A percentile compares a stretch with the other conserved stretches of the same genome.
Conservation (phyloP, 768 basidiomycete genomes). For the Myochromella boudieri region DNA sequence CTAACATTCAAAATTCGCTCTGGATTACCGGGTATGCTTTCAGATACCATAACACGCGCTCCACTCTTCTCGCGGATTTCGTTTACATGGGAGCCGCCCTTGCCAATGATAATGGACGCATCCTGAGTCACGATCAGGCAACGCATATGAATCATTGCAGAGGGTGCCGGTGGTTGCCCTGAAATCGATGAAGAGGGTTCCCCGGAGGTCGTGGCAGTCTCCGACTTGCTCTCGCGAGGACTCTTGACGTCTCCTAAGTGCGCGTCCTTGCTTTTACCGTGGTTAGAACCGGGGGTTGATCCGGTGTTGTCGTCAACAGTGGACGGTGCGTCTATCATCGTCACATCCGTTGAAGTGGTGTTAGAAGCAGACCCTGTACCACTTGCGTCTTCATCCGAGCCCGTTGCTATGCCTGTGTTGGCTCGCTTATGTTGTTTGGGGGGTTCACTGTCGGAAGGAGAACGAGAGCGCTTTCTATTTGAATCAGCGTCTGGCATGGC, state of each 20-base stretch:
- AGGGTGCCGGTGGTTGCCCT: conserved; percentile 49
- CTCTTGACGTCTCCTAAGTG: conserved; percentile 32
- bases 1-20: conserved; percentile 97
- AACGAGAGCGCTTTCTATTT: conserved; percentile 85
- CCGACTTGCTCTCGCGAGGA: conserved; percentile 34
- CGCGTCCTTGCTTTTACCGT: conserved; percentile 44
- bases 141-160: conserved; percentile 93
- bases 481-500: conserved; percentile 86
- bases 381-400: conserved; percentile 62
- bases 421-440: conserved; percentile 81
- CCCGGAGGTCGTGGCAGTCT: conserved; percentile 47
- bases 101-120: conserved; percentile 98
- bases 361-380: conserved; percentile 44
- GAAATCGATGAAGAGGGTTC: conserved; percentile 52
- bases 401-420: conserved; percentile 70
- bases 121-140: conserved; percentile 99
- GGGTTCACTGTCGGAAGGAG: conserved; percentile 78
- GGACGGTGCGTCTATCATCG: conserved; percentile 61
- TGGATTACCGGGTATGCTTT: conserved; percentile 98
- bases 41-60: conserved; percentile 94
- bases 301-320: conserved; percentile 58
- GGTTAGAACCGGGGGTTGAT: conserved; percentile 48
- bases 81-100: conserved; percentile 93
- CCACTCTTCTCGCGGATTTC: conserved; percentile 98
- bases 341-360: conserved; percentile 54